Base-by-base conservation (phyloP, 306 rosid genomes). In the Malus sieversii region DNA sequence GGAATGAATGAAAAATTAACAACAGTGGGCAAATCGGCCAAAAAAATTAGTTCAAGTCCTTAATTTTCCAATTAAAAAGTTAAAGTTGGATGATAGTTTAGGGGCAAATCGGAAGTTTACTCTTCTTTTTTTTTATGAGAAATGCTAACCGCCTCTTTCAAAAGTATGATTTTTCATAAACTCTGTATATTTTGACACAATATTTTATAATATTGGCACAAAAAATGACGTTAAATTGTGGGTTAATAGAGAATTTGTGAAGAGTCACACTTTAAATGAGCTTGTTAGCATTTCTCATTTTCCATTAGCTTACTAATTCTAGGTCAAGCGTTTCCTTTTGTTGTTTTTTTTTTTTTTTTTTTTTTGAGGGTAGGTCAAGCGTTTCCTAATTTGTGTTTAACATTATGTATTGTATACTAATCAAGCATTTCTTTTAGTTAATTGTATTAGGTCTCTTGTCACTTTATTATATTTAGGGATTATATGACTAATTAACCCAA, bases 181-280 rank as follows among this genome's bases (percentile, higher is more conserved):
- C 0, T 38, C 10, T 7, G 2, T 6, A 38, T 38, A 7, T 38
- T 38, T 38, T 38, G 9, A 38, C 2, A 38, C 1, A 38, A 38
- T 7, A 38, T 38, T 38, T 38, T 38, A 38, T 38, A 38, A 38
- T 7, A 2, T 38, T 38, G 0, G 0, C 0, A 38, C 0, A 0
- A 6, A 38, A 38, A 38, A 2, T 35, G 0, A 38, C 9, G 9
- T 38, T 6, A 7, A 6, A 6, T 0, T 7, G 10, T 38, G 2
- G 0, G 0, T 38, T 38, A 1, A 38, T 38, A 7, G 0, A 38
- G 0, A 38, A 1, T 7, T 0, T 38, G 10, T 38, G 0, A 7
- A 38, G 0, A 38, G 0, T 38, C 42, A 0, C 2, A 35, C 9
- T 7, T 38, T 7, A 38, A 38, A 38, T 7, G 0, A 38, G 42